Evolutionary conservation across 2,329 filamentous ascomycete species (phyloP).

Genomic region (Exophiala spinifera): DNA sequence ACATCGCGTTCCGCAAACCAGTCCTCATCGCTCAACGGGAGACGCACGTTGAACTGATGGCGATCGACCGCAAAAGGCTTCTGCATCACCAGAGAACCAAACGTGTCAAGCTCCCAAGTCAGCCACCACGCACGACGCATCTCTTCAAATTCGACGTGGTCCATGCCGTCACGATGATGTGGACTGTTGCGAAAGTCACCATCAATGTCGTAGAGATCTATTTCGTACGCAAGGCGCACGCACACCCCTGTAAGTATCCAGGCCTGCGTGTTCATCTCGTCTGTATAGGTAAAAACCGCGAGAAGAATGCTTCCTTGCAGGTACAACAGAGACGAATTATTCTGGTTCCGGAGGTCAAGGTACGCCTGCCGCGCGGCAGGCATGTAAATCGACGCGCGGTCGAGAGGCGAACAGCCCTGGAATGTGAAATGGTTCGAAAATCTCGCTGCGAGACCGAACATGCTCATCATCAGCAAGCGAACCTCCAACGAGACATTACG

Average conservation of each 20-base stretch:
- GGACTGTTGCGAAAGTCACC: no score
- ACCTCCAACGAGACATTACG: not conserved
- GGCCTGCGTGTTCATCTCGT: not conserved
- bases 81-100: not conserved
- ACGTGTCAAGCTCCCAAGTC: conserved; percentile 5
- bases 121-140: conserved; percentile 5
- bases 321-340: not conserved
- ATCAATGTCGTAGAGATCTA: conserved; percentile 88
- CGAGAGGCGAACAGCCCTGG: not conserved
- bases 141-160: conserved; percentile 1
- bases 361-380: not conserved
- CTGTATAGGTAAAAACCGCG: not conserved
- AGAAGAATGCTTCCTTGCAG: conserved; percentile 4
- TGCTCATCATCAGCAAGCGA: not conserved
- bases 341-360: not conserved
- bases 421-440: not conserved
- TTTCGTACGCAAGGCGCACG: conserved; percentile 79
- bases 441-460: not conserved
- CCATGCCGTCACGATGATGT: no score
- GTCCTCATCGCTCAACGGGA: conserved; percentile 1
- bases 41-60: not conserved
- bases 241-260: conserved; percentile 97
- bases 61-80: not conserved
- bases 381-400: not conserved
- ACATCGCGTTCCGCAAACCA: not conserved